Conservation (phyloP, 345 rosid genomes). For the Sonneratia alba region DNA sequence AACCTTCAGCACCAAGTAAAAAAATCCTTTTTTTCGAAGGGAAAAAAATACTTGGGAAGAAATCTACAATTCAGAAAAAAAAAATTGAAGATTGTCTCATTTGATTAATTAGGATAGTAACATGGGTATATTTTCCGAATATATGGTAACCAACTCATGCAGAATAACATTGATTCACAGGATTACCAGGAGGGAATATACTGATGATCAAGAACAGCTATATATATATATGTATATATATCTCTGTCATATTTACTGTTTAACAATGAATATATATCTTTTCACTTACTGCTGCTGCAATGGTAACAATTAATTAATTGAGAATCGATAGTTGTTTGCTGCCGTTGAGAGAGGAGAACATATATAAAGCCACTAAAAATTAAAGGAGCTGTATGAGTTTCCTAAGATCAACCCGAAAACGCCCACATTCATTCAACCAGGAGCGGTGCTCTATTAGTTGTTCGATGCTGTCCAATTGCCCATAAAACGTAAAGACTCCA, state of each 20-base stretch:
- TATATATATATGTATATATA: too few relatives aligned
- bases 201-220: too few relatives aligned
- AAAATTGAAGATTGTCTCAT: too few relatives aligned
- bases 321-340: neutral
- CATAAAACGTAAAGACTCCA: neutral
- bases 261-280: too few relatives aligned
- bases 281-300: neutral
- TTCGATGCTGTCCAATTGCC: neutral
- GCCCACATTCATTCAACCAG: neutral
- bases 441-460: too few relatives aligned
- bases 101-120: too few relatives aligned
- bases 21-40: neutral
- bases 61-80: neutral
- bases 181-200: too few relatives aligned
- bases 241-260: too few relatives aligned
- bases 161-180: too few relatives aligned
- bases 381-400: neutral
- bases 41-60: too few relatives aligned
- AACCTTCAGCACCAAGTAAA: conserved; percentile 2
- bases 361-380: neutral
- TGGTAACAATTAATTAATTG: neutral
- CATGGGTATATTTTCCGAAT: neutral
- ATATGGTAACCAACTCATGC: too few relatives aligned
- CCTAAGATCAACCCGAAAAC: neutral
- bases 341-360: neutral